phyloP scores from a whole-genome alignment of 805 yeast genomes.

The Isabelozyma heimii region DNA sequence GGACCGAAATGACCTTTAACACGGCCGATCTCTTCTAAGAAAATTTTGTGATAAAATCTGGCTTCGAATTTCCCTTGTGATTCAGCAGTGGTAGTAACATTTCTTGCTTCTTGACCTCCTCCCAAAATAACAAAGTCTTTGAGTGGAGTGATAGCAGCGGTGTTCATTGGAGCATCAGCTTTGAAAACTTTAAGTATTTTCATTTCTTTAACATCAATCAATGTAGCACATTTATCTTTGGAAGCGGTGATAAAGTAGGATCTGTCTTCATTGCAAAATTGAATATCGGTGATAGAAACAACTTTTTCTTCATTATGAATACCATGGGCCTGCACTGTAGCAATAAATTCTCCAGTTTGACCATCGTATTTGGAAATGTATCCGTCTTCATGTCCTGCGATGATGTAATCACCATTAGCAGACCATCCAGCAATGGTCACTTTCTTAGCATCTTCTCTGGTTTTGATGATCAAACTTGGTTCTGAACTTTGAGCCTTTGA shows the following conservation, averaged over 20 bases:
- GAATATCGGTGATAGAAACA: slow-evolving; percentile 73
- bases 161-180: slow-evolving; percentile 92
- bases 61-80: slow-evolving; percentile 97
- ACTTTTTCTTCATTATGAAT: slow-evolving; percentile 48
- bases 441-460: slow-evolving; percentile 56
- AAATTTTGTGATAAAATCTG: slow-evolving; percentile 90
- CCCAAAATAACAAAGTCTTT: slow-evolving; percentile 92
- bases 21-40: slow-evolving; percentile 94
- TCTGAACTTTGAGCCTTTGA: slow-evolving; percentile 45
- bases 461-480: slow-evolving; percentile 60
- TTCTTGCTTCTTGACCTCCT: slow-evolving; percentile 99
- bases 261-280: slow-evolving; percentile 74
- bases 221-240: slow-evolving; percentile 80
- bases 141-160: slow-evolving; percentile 90
- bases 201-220: slow-evolving; percentile 76
- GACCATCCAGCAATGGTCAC: slow-evolving; percentile 88
- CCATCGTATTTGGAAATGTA: slow-evolving; percentile 76
- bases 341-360: slow-evolving; percentile 65
- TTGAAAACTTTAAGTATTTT: slow-evolving; percentile 68
- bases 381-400: slow-evolving; percentile 91
- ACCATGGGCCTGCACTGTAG: slow-evolving; percentile 66
- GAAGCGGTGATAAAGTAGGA: slow-evolving; percentile 91
- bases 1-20: slow-evolving; percentile 99
- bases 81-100: slow-evolving; percentile 94
- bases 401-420: slow-evolving; percentile 65